Conservation (phyloP, 192 early-diverging fungal genomes). For the Mortierella claussenii region DNA sequence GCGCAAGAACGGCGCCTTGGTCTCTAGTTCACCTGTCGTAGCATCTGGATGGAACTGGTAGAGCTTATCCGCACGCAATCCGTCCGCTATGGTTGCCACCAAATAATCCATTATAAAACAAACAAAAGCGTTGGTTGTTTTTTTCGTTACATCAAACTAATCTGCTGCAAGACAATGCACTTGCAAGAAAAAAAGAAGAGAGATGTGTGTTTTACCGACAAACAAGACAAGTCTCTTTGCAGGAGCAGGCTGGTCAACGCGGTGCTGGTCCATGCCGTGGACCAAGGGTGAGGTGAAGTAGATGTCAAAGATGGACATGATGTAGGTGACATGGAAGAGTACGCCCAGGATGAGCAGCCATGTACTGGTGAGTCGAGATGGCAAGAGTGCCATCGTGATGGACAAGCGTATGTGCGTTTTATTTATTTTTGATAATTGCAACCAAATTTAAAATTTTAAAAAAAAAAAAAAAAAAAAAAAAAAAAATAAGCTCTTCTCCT, state of each 20-base stretch:
- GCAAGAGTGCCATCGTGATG: constrained; percentile 37
- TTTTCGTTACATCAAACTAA: neutral
- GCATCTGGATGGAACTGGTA: constrained; percentile 78
- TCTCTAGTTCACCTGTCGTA: constrained; percentile 49
- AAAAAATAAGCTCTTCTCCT: too few species aligned
- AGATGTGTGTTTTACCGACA: constrained; percentile 65
- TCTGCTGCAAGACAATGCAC: neutral
- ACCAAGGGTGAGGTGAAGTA: constrained; percentile 98
- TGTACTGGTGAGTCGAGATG: constrained; percentile 48
- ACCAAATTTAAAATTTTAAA: too few species aligned
- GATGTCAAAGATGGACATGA: constrained; percentile 96
- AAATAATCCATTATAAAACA: neutral
- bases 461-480: too few species aligned
- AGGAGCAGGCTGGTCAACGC: constrained; percentile 74
- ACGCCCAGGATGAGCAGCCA: constrained; percentile 82
- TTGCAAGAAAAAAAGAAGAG: neutral
- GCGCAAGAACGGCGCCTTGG: constrained; percentile 68
- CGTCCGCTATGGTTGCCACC: constrained; percentile 73
- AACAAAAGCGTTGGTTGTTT: too few species aligned
- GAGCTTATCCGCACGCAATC: constrained; percentile 92
- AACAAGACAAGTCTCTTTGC: constrained; percentile 89
- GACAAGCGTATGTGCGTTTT: neutral
- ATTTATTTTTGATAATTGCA: too few species aligned
- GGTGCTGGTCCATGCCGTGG: constrained; percentile 94
- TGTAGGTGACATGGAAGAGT: constrained; percentile 91